These are phyloP conservation scores for Cystoderma amianthinum DNA, from an alignment of 768 basidiomycete species.

Conservation along the genomic window DNA sequence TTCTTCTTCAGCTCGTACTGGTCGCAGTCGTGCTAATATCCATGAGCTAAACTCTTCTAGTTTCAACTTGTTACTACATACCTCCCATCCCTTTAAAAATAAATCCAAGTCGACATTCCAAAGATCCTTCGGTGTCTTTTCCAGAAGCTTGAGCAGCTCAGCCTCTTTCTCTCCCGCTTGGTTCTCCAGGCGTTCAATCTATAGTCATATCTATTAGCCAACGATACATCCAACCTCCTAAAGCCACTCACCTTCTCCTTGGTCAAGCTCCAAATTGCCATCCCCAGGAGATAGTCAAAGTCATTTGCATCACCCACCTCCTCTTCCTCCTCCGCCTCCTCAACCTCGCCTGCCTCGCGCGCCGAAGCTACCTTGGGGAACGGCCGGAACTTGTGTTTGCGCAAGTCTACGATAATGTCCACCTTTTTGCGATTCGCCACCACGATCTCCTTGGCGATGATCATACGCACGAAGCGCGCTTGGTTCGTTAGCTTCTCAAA, in stretches of 20 bases:
- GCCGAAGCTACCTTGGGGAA: slow-evolving; percentile 78
- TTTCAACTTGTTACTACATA: slow-evolving; percentile 32
- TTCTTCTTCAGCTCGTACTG: slow-evolving; percentile 36
- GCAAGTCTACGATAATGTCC: slow-evolving; percentile 79
- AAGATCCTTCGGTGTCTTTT: slow-evolving; percentile 71
- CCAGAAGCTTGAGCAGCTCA: slow-evolving; percentile 73
- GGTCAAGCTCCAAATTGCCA: slow-evolving; percentile 95
- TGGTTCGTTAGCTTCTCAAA: slow-evolving; percentile 90
- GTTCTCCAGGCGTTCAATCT: slow-evolving; percentile 81
- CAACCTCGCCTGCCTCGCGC: slow-evolving; percentile 58
- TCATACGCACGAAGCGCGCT: slow-evolving; percentile 96
- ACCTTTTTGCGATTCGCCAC: slow-evolving; percentile 86
- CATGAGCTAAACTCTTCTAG: too few relatives aligned
- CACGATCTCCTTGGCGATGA: slow-evolving; percentile 73
- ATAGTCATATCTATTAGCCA: slow-evolving; percentile 3
- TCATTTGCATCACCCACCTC: slow-evolving; percentile 35
- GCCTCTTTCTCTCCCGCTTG: slow-evolving; percentile 79
- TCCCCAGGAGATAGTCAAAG: slow-evolving; percentile 90
- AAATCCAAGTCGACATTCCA: slow-evolving; percentile 88
- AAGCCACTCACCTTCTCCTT: slow-evolving; percentile 71
- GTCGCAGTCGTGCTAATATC: slow-evolving; percentile 30
- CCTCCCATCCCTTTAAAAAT: slow-evolving; percentile 84
- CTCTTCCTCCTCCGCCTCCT: slow-evolving; percentile 45
- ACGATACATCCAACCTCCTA: neutral
- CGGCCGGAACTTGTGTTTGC: slow-evolving; percentile 79